Evolutionary conservation across 2,329 filamentous ascomycete species (phyloP), one percentile per base, ranked within the genome.

Genomic region (Trichoderma brevicompactum): DNA sequence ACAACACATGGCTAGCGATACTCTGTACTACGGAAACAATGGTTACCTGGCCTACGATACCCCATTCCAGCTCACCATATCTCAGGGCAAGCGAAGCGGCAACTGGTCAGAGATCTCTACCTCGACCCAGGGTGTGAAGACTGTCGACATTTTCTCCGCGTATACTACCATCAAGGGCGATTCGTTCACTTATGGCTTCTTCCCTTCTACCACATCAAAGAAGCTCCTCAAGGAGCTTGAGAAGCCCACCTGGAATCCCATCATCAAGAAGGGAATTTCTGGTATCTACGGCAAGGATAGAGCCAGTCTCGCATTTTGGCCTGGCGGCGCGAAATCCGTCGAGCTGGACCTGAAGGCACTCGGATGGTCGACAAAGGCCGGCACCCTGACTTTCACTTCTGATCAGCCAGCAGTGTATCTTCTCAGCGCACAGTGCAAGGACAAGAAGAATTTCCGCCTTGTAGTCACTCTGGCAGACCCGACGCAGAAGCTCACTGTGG

Each of bases 31-130:
- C 56, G 70, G 66, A 15, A 68, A 68, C 4, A 71, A 70, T 43
- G 70, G 70, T 9, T 71, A 71, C 44, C 36, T 71, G 15, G 44
- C 69, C 38, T 69, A 70, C 59, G 65, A 49, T 15, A 34, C 36
- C n/a, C 64, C 69, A 3, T 71, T 72, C 43, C 28, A 62, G 2
- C 70, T 72, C 6, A 68, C 68, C 6, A 15, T 72, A 0, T 69
- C 66, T 5, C 64, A 69, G 38, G 70, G 69, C 17, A 49, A 65
- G 38, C 67, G 69, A 32, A 69, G 62, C 2, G 70, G 70, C 15
- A 70, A 72, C 50, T 72, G 70, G 70, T 69, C 69, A 23, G 68
- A 67, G 32, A 71, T 72, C 40, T 71, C 69, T 3, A 70, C 69
- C 3, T 72, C 70, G 1, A 68, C 60, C 4, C 61, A 50, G n/a